Evolutionary conservation across 768 basidiomycete species (phyloP), one percentile per base, ranked within the genome.

Genomic region (Pleurotus citrinopileatus): DNA sequence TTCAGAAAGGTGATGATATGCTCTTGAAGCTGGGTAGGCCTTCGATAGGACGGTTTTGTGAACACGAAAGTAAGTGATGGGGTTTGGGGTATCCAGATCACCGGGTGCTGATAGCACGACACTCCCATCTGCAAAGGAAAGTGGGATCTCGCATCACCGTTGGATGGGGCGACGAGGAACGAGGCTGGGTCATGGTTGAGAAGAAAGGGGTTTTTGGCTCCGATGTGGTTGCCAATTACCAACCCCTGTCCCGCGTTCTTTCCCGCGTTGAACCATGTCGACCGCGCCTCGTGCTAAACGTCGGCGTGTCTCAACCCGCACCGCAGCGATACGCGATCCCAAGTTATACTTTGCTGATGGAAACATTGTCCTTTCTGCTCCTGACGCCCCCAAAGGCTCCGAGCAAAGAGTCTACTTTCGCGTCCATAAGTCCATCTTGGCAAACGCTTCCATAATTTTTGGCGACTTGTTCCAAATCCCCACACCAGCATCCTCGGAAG

Each of bases 361-460:
- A 2, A 57, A 52, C 32, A 25, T 60, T 20, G 37, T 57, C 19
- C 23, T 57, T 23, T 29, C 29, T 28, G 58, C 56, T 19, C 42
- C 4, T 10, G 42, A 19, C 12, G n/a, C 13, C 4, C 7, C 19
- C 22, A 38, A 27, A 12, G 20, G 34, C 34, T 12, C 4, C 15
- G 52, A 38, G 29, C 36, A 19, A 23, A 29, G 36, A n/a, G n/a
- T 52, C 17, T 50, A 54, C 44, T 60, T 60, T 32, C 57, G 57
- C 25, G 55, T 56, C 4, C 57, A 60, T 46, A 51, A 55, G 23
- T 56, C 57, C 34, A n/a, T 60, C 27, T 19, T 60, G 2, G 27
- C 48, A 15, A 56, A 44, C 23, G 34, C 52, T 25, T 56, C 57
- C 25, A 27, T 42, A 1, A 20, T 60, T 12, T 60, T 60, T 28